A percentile compares a stretch with the other conserved stretches of the same genome.
These are phyloP conservation scores for Dendrobium officinale DNA, from an alignment of 106 monocot genomes.

Conservation along the genomic window DNA sequence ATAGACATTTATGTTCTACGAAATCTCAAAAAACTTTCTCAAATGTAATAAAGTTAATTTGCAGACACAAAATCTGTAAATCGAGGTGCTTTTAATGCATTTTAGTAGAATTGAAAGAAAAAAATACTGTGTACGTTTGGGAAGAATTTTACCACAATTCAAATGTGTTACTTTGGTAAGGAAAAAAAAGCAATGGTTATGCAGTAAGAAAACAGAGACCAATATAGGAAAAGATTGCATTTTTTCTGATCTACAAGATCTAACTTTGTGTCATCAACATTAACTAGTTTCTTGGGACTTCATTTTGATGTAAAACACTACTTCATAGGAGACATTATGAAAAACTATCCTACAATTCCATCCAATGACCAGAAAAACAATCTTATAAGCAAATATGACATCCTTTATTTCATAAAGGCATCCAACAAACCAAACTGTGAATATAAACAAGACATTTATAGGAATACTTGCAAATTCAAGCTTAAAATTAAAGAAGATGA, in stretches of 20 bases:
- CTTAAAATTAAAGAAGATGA: neutral
- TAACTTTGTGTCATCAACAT: neutral
- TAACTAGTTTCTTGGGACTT: neutral
- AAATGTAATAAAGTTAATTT: neutral
- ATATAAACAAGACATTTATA: neutral
- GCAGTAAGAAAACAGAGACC: neutral
- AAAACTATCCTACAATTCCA: too few relatives aligned
- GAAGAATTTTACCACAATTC: neutral
- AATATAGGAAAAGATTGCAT: neutral
- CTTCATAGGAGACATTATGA: neutral
- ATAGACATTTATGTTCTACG: neutral
- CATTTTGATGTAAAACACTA: neutral
- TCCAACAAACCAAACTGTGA: neutral
- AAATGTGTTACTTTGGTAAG: neutral
- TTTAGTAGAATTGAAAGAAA: neutral
- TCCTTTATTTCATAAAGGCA: neutral
- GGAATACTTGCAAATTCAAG: neutral
- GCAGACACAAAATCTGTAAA: neutral
- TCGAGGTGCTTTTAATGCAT: neutral
- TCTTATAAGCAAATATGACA: too few relatives aligned
- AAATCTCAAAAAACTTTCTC: neutral
- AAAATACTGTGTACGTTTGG: neutral
- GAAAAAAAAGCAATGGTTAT: neutral
- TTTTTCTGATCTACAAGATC: neutral
- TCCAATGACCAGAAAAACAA: too few relatives aligned